Evolutionary conservation across 2,329 filamentous ascomycete species (phyloP).

Genomic region (Talaromyces sp.): DNA sequence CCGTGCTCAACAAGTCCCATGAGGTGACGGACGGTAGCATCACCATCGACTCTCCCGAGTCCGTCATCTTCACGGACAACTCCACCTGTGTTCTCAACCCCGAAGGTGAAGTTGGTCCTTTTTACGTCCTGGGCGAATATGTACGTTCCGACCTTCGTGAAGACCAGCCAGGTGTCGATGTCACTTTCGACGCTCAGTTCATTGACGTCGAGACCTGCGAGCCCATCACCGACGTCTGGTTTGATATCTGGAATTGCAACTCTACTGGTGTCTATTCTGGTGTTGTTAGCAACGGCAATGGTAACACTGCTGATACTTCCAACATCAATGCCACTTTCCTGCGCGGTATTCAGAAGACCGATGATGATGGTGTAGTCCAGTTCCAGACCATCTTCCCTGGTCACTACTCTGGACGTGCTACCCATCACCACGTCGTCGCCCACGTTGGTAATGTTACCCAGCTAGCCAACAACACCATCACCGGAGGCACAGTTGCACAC

Average conservation of each 20-base stretch:
- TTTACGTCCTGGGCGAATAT: conserved; percentile 44
- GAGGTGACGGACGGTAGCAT: conserved; percentile 30
- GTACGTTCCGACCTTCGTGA: conserved; percentile 38
- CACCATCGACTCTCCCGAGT: conserved; percentile 22
- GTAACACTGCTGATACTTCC: conserved; percentile 25
- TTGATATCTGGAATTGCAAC: background rate
- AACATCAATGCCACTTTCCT: conserved; percentile 41
- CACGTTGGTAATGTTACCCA: conserved; percentile 30
- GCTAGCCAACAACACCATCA: conserved; percentile 35
- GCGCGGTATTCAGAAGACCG: conserved; percentile 44
- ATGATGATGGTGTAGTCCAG: conserved; percentile 32
- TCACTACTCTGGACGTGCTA: conserved; percentile 41
- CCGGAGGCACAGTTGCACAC: conserved; percentile 52
- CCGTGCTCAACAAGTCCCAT: conserved; percentile 37
- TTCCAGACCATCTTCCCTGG: conserved; percentile 40
- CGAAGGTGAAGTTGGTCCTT: conserved; percentile 48
- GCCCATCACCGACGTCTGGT: background rate
- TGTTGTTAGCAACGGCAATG: conserved; percentile 27
- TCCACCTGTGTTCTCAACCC: conserved; percentile 48
- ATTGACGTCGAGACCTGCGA: conserved; percentile 41
- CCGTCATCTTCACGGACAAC: conserved; percentile 27
- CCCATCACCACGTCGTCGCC: conserved; percentile 31
- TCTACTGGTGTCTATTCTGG: conserved; percentile 24
- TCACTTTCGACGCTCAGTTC: conserved; percentile 41
- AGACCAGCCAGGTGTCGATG: conserved; percentile 33